Percentiles rank a stretch among this genome's conserved stretches.
Evolutionary conservation across 306 rosid species (phyloP).

Genomic region (Trifolium subterraneum): DNA sequence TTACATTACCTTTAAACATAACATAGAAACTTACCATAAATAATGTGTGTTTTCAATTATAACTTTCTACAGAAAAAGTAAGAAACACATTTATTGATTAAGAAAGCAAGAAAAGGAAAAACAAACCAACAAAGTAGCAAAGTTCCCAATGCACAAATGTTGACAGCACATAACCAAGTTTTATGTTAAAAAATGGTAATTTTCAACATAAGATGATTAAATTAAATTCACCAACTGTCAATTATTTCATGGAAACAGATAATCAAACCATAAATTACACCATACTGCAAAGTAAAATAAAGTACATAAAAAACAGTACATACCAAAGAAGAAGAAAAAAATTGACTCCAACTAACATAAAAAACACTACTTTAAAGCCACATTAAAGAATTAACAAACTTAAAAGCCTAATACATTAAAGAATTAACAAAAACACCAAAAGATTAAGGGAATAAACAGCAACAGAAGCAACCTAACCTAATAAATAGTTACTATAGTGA

Average conservation of each 20-base stretch:
- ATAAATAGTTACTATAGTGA: slow-evolving; percentile 39
- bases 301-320: not conserved
- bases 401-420: too few relatives aligned
- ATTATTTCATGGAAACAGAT: slow-evolving; percentile 5
- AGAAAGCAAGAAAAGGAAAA: not conserved
- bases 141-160: slow-evolving; percentile 26
- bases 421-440: not conserved
- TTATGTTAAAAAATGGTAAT: slow-evolving; percentile 7
- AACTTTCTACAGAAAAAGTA: not conserved
- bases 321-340: slow-evolving; percentile 3
- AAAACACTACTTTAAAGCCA: not conserved
- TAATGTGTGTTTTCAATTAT: slow-evolving; percentile 27
- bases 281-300: not conserved
- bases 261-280: slow-evolving; percentile 40
- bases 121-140: slow-evolving; percentile 8
- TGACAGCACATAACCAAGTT: slow-evolving; percentile 30
- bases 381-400: not conserved
- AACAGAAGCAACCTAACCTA: slow-evolving; percentile 47
- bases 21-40: slow-evolving; percentile 22
- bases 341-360: slow-evolving; percentile 19
- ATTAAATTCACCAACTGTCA: slow-evolving; percentile 33
- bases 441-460: not conserved
- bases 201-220: slow-evolving; percentile 21
- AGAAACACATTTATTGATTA: slow-evolving; percentile 25
- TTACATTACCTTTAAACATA: slow-evolving; percentile 41